Evolutionary conservation across 257 asterid species (phyloP), one percentile per base, ranked within the genome.

Genomic region (Cruciata laevipes): DNA sequence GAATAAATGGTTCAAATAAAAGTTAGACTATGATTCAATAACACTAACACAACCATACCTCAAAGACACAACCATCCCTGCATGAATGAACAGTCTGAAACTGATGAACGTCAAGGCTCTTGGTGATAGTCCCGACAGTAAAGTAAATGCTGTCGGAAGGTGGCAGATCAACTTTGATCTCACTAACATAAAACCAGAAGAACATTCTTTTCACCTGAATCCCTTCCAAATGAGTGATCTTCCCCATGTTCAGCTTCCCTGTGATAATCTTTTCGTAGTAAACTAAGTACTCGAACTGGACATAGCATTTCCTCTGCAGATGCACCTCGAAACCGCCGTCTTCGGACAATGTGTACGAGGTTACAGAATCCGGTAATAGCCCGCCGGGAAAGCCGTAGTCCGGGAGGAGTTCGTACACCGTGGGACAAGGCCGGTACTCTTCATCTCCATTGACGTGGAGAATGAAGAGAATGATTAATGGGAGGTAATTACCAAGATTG

Each of bases 81-180:
- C 98, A 89, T 76, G 94, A 74, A 72, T 78, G 95, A 75, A 92
- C 88, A 66, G 88, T 83, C 76, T 69, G 20, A 69, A 92, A 92
- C 89, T 92, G 97, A 72, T 63, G 78, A 56, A 86, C 69, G 68
- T 87, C 94, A 52, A 89, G 97, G 76, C 85, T 70, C 91, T 89
- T 92, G 76, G 83, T 86, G 18, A 92, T 83, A 40, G 86, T 40
- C 74, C 97, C 98, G 13, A 92, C 96, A 74, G 85, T 82, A 71
- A 89, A 92, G 70, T 92, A 92, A 14, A 92, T 88, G 47, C 82
- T 92, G 61, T 74, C 79, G 2, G 93, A 81, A 31, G 95, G 90
- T 18, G 97, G 98, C 81, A 89, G 72, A 77, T 92, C 97, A 77
- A 93, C 97, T 42, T 73, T 86, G 37, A 93, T 93, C 80, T 80